Evolutionary conservation across 2,329 filamentous ascomycete species (phyloP).

Genomic region (Apiospora arundinis): DNA sequence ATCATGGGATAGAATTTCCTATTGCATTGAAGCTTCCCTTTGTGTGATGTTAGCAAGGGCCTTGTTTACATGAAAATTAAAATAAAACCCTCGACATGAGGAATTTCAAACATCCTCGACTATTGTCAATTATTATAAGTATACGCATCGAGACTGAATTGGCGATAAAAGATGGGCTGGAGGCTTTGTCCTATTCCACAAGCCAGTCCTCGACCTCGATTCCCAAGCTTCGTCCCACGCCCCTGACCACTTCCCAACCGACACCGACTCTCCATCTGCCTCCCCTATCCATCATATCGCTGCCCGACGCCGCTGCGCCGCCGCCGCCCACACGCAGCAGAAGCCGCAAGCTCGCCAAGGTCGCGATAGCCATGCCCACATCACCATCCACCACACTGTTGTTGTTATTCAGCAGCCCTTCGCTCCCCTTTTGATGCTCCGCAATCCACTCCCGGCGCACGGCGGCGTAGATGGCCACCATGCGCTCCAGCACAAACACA

Average conservation of each 20-base stretch:
- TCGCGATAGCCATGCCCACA: constrained; percentile 71
- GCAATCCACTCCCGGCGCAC: constrained; percentile 63
- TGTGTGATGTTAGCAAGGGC: too few relatives aligned
- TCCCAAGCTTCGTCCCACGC: constrained; percentile 74
- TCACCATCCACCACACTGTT: constrained; percentile 56
- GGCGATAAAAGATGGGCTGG: neutral
- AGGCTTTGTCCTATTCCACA: constrained; percentile 57
- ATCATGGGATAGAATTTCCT: neutral
- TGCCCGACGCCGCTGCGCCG: constrained; percentile 68
- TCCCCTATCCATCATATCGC: constrained; percentile 74
- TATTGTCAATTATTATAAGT: neutral
- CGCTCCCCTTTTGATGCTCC: constrained; percentile 23
- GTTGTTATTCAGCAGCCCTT: constrained; percentile 25
- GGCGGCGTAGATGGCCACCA: constrained; percentile 78
- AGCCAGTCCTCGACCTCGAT: constrained; percentile 83
- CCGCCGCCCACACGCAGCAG: constrained; percentile 69
- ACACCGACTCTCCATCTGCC: constrained; percentile 81
- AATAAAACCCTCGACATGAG: neutral
- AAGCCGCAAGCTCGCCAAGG: constrained; percentile 72
- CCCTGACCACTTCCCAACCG: constrained; percentile 77
- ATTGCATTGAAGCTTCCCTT: too few relatives aligned
- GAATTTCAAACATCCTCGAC: neutral
- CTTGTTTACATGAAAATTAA: neutral
- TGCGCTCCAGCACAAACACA: constrained; percentile 77
- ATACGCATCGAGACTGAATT: neutral